phyloP scores from a whole-genome alignment of 2,329 filamentous ascomycete genomes.

The Colletotrichum somersetense region DNA sequence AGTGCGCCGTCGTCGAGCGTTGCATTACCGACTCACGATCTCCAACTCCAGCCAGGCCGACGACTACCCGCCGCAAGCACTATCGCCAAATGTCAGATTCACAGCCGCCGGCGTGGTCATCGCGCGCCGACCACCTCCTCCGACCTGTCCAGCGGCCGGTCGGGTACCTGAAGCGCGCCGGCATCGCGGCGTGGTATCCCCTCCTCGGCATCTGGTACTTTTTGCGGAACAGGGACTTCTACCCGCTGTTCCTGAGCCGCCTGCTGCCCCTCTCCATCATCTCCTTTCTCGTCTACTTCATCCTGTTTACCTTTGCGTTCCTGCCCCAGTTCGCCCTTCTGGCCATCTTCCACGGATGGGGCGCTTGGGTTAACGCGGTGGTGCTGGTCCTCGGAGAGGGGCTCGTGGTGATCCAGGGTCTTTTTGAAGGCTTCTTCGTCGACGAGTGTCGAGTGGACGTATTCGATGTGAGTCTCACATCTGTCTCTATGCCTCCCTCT shows the following conservation, averaged over 20 bases:
- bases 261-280: constrained; percentile 86
- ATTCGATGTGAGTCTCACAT: constrained; percentile 75
- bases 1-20: constrained; percentile 1
- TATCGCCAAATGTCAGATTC: constrained; percentile 20
- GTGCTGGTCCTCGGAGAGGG: constrained; percentile 90
- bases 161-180: constrained; percentile 58
- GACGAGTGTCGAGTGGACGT: constrained; percentile 83
- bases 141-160: constrained; percentile 52
- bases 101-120: constrained; percentile 33
- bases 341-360: constrained; percentile 86
- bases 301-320: constrained; percentile 90
- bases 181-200: constrained; percentile 66
- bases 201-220: constrained; percentile 87
- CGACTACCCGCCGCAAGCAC: too few relatives aligned
- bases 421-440: constrained; percentile 86
- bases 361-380: constrained; percentile 90
- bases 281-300: constrained; percentile 83
- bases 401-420: constrained; percentile 74
- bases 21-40: not conserved
- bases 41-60: not conserved
- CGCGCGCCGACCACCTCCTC: constrained; percentile 32
- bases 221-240: constrained; percentile 80
- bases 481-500: not conserved
- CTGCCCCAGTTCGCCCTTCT: constrained; percentile 91
- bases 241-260: constrained; percentile 82